phyloP scores from a whole-genome alignment of 768 basidiomycete genomes.

The Lentinula sp. region DNA sequence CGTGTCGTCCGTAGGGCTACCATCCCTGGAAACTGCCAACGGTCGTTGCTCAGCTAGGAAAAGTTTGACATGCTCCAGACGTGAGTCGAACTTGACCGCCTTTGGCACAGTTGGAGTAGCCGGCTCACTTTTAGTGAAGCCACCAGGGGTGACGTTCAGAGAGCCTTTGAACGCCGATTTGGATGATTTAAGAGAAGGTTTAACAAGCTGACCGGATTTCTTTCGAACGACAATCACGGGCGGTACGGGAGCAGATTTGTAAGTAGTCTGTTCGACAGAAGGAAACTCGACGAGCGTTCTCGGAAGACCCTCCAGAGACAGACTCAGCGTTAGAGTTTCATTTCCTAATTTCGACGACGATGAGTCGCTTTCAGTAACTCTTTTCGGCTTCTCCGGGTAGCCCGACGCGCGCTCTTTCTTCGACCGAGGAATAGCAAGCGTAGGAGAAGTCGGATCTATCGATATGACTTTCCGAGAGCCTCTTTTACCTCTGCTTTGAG shows the following conservation, averaged over 20 bases:
- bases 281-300: conserved; percentile 2
- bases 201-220: conserved; percentile 91
- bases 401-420: conserved; percentile 11
- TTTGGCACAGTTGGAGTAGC: conserved; percentile 74
- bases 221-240: conserved; percentile 63
- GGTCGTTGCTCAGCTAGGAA: conserved; percentile 96
- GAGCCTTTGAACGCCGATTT: conserved; percentile 44
- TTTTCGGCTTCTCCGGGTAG: not conserved
- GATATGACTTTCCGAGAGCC: conserved; percentile 21
- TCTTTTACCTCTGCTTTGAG: conserved; percentile 30
- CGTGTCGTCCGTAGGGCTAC: conserved; percentile 80
- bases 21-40: conserved; percentile 85
- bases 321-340: not conserved
- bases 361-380: not conserved
- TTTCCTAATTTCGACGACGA: not conserved
- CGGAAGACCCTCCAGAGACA: not conserved
- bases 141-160: conserved; percentile 46
- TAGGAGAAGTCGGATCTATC: conserved; percentile 35
- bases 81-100: conserved; percentile 87
- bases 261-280: conserved; percentile 18
- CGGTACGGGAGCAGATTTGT: conserved; percentile 16
- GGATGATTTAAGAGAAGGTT: conserved; percentile 80
- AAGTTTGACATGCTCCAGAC: conserved; percentile 90
- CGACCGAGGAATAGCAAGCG: conserved; percentile 25
- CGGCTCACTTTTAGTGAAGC: conserved; percentile 65